A percentile compares a stretch with the other conserved stretches of the same genome.
Evolutionary conservation across 495 filamentous ascomycete genomes (phyloP).

Genomic region (Baudoinia panamericana): DNA sequence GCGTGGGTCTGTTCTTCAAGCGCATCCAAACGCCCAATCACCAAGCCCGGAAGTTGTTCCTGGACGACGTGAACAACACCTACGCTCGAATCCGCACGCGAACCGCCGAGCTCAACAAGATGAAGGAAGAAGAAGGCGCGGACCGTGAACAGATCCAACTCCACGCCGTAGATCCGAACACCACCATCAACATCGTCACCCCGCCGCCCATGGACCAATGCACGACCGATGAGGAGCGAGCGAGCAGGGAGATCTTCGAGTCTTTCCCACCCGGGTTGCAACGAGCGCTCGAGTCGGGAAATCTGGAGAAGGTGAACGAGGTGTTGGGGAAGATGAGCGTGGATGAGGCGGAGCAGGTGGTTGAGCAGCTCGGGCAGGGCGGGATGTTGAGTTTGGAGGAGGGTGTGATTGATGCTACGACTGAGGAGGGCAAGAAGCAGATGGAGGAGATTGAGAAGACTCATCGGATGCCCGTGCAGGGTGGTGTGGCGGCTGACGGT

Average conservation of each 20-base stretch:
- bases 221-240: constrained; percentile 41
- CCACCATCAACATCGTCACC: constrained; percentile 73
- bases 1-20: constrained; percentile 88
- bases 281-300: constrained; percentile 70
- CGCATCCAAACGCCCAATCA: constrained; percentile 81
- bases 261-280: constrained; percentile 68
- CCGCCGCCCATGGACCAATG: constrained; percentile 44
- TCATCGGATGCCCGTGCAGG: constrained; percentile 26
- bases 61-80: constrained; percentile 79
- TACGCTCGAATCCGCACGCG: constrained; percentile 68
- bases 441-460: constrained; percentile 66
- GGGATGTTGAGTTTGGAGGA: constrained; percentile 87
- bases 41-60: constrained; percentile 83
- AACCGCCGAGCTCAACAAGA: constrained; percentile 60
- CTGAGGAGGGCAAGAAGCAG: constrained; percentile 70
- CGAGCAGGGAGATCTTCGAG: constrained; percentile 64
- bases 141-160: constrained; percentile 74
- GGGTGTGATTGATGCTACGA: constrained; percentile 90
- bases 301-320: constrained; percentile 86
- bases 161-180: constrained; percentile 88
- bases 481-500: too few species aligned
- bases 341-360: constrained; percentile 80
- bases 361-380: constrained; percentile 70
- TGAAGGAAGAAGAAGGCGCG: constrained; percentile 50
- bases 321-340: constrained; percentile 89